Evolutionary conservation across 1,139 yeast species (phyloP).

Genomic region (Pichia sp.): DNA sequence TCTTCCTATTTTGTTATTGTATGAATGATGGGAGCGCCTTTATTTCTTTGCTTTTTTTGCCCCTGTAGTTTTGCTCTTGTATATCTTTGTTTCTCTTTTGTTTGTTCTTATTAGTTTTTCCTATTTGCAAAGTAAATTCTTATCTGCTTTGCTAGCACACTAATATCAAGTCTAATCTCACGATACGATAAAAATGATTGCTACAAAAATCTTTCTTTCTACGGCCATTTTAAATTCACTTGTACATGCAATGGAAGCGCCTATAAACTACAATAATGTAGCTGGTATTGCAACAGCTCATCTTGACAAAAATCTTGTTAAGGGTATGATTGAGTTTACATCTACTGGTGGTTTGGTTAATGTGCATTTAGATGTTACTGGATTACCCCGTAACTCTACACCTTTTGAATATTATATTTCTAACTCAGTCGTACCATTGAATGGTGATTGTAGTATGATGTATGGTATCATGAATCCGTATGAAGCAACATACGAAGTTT

Average conservation of each 20-base stretch:
- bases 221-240: constrained; percentile 2
- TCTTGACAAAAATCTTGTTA: constrained; percentile 23
- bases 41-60: no score
- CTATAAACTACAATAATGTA: constrained; percentile 13
- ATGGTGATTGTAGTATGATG: constrained; percentile 41
- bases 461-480: constrained; percentile 50
- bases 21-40: no score
- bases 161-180: no score
- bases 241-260: constrained; percentile 21
- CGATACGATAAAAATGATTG: constrained; percentile 9
- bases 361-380: constrained; percentile 50
- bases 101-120: no score
- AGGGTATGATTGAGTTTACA: constrained; percentile 28
- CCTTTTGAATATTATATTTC: constrained; percentile 54
- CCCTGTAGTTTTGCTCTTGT: no score
- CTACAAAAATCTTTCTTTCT: constrained; percentile 2
- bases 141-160: neutral
- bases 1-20: no score
- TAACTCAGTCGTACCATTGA: constrained; percentile 34
- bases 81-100: no score
- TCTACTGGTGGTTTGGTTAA: constrained; percentile 32
- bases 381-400: constrained; percentile 45
- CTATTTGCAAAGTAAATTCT: no score
- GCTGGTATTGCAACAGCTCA: constrained; percentile 24
- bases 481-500: constrained; percentile 25